Evolutionary conservation across 2,329 filamentous ascomycete genomes (phyloP).

Genomic region (Alternaria burnsii): DNA sequence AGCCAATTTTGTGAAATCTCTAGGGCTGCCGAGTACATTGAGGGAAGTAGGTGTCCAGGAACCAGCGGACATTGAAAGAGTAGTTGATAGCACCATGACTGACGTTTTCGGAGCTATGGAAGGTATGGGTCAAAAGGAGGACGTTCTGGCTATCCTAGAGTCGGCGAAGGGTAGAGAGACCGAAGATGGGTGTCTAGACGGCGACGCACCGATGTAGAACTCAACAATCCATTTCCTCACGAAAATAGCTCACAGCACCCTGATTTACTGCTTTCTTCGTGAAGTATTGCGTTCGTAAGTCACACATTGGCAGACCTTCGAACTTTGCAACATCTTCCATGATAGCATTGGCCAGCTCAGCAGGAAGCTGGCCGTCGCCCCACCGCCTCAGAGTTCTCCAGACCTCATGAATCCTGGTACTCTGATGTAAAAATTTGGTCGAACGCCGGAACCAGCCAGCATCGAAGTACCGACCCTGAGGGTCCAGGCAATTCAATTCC

Average conservation of each 20-base stretch:
- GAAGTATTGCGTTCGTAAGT: constrained; percentile 11
- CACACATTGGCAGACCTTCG: constrained; percentile 13
- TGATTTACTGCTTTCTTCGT: background rate
- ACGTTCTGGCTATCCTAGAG: constrained; percentile 22
- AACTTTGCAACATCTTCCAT: constrained; percentile 18
- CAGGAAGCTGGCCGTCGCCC: constrained; percentile 16
- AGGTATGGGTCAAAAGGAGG: constrained; percentile 15
- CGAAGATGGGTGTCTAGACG: background rate
- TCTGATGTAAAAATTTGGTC: constrained; percentile 16
- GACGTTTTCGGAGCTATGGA: constrained; percentile 24
- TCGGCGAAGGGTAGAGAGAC: constrained; percentile 11
- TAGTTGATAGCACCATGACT: constrained; percentile 36
- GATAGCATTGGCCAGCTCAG: constrained; percentile 18
- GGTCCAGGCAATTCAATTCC: background rate
- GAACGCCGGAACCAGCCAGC: constrained; percentile 18
- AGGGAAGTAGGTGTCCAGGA: constrained; percentile 28
- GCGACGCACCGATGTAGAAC: background rate
- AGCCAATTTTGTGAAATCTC: constrained; percentile 24
- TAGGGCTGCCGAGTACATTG: constrained; percentile 30
- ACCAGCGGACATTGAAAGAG: constrained; percentile 26
- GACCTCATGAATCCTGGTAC: constrained; percentile 19
- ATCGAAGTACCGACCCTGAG: constrained; percentile 2
- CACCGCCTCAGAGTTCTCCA: constrained; percentile 22
- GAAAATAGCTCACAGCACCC: background rate
- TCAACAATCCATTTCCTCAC: too few relatives aligned